Conservation (phyloP, 306 rosid species). For the Neltuma alba region DNA sequence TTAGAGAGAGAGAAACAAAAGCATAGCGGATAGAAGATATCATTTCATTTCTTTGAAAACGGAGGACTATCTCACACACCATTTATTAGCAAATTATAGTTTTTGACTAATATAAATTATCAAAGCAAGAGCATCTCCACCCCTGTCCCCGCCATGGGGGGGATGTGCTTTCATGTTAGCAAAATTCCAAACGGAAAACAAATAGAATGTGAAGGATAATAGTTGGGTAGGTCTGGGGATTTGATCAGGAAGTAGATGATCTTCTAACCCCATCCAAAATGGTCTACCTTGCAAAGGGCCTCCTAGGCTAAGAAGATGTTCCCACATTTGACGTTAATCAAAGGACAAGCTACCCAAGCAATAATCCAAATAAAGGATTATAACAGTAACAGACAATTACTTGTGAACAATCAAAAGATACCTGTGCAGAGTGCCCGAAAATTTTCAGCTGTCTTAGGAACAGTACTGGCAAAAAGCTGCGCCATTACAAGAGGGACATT, state of each 20-base stretch:
- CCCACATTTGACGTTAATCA: constrained; percentile 10
- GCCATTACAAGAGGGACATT: constrained; percentile 41
- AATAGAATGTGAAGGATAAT: not conserved
- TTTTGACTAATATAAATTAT: not conserved
- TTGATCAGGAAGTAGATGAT: constrained; percentile 12
- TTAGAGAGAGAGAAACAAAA: not conserved
- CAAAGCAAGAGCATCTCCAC: not conserved
- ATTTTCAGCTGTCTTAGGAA: constrained; percentile 88
- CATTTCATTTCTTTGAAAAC: not conserved
- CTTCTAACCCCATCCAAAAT: not conserved
- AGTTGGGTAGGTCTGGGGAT: not conserved
- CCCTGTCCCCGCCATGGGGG: not conserved
- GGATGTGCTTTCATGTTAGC: not conserved
- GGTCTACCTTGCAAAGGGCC: not conserved
- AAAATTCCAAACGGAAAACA: not conserved
- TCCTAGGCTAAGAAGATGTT: constrained; percentile 12
- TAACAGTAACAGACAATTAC: not conserved
- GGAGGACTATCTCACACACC: not conserved
- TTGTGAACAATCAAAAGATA: constrained; percentile 36
- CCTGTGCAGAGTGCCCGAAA: constrained; percentile 97
- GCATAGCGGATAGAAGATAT: not conserved
- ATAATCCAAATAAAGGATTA: not conserved
- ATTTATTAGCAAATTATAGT: constrained; percentile 7
- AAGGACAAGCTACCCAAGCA: constrained; percentile 7
- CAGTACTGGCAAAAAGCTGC: constrained; percentile 90